Conservation (phyloP, 1,139 yeast genomes). For the Geotrichum klebahnii region DNA sequence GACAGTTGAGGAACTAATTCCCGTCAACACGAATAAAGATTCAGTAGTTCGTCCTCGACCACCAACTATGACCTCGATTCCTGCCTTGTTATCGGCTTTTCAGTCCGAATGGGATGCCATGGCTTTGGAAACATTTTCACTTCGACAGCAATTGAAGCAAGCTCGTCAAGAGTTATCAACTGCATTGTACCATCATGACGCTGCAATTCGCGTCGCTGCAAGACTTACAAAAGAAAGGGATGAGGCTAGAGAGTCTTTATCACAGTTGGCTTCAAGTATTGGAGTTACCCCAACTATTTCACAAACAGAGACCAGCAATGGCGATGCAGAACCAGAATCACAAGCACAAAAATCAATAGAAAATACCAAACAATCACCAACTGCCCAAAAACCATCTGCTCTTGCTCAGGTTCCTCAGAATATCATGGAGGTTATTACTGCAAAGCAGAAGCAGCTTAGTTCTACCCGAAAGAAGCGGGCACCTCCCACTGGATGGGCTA, state of each 20-base stretch:
- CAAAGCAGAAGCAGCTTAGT: slow-evolving; percentile 25
- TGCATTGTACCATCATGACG: slow-evolving; percentile 80
- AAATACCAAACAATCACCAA: not conserved
- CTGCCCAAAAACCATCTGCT: slow-evolving; percentile 5
- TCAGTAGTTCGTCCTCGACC: slow-evolving; percentile 47
- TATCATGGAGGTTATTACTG: slow-evolving; percentile 20
- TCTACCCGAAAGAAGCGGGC: slow-evolving; percentile 27
- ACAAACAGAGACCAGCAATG: slow-evolving; percentile 11
- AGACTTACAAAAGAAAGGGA: slow-evolving; percentile 69
- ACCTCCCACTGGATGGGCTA: slow-evolving; percentile 24
- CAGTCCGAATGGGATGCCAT: slow-evolving; percentile 91
- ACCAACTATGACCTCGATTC: slow-evolving; percentile 63
- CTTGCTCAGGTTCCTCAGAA: slow-evolving; percentile 11
- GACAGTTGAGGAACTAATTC: slow-evolving; percentile 54
- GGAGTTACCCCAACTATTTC: slow-evolving; percentile 23
- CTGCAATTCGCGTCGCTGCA: slow-evolving; percentile 84
- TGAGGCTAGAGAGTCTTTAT: slow-evolving; percentile 59
- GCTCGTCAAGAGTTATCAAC: slow-evolving; percentile 71
- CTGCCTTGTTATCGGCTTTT: slow-evolving; percentile 65
- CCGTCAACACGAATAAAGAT: slow-evolving; percentile 41
- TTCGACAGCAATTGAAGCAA: slow-evolving; percentile 64
- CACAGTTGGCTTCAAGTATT: slow-evolving; percentile 40
- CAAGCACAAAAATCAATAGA: slow-evolving; percentile 23
- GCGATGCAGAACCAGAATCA: slow-evolving; percentile 14
- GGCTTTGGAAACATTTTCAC: slow-evolving; percentile 72